Evolutionary conservation across 306 rosid genomes (phyloP), one percentile per base, ranked within the genome.

Genomic region (Ochetophila trinervis): DNA sequence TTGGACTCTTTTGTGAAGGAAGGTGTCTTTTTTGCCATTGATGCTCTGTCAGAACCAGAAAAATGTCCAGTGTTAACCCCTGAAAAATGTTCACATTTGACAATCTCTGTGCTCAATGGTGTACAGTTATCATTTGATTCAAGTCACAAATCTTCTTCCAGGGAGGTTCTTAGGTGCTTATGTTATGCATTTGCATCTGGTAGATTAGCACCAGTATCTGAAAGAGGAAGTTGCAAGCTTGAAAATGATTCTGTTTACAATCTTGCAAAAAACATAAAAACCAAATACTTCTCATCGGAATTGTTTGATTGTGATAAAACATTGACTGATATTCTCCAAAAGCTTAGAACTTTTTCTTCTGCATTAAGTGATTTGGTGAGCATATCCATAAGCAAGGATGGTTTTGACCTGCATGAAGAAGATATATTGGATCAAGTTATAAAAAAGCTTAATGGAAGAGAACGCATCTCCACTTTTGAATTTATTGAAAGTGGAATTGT

Each of bases 401-500:
- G 74, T 68, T 76, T 74, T 80, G 78, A 73, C 63, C 78, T 74
- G 71, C 55, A 66, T 62, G 95, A 90, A 73, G 96, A 86, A 66
- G 74, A 76, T 65, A 63, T 85, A 67, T 74, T 90, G 68, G 70
- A 70, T 77, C 86, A 86, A 76, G 74, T 94, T 62, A 71, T 94
- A 80, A 84, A 74, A 68, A 86, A 73, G 84, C 88, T 94, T 48
- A 73, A 80, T 58, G 89, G 96, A 71, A 78, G 76, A 59, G 99
- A 94, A 59, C 84, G 88, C 70, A 85, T 94, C 76, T 94, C 99
- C 63, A 94, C 99, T 57, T 94, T 94, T 82, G 99, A 94, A 65
- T 94, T 94, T 70, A 77, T 88, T 64, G 99, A 94, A 76, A 90
- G 97, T 80, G 97, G 97, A 74, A 77, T 94, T 37, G 86, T 85